Conservation (phyloP, 768 basidiomycete genomes). For the Mycena kentingensis region DNA sequence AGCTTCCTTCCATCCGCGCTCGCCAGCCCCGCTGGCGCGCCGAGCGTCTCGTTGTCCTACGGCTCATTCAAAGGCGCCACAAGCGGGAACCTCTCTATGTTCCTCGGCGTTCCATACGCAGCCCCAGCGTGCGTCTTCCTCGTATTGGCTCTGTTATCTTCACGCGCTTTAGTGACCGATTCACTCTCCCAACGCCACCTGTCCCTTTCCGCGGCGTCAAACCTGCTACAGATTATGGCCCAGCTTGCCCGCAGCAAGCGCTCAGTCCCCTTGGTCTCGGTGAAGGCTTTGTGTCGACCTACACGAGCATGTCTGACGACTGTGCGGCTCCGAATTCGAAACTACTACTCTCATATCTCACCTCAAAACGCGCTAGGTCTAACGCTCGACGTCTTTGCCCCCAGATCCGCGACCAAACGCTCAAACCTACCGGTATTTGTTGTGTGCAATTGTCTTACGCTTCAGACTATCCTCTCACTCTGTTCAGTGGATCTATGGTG, state of each 20-base stretch:
- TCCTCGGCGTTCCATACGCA: constrained; percentile 5
- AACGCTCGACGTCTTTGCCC: constrained; percentile 9
- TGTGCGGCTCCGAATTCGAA: constrained; percentile 5
- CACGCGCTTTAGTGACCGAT: background rate
- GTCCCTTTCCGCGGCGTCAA: background rate
- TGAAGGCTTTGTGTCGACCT: background rate
- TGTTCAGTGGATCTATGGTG: constrained; percentile 12
- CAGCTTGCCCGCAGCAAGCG: constrained; percentile 15
- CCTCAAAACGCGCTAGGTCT: background rate
- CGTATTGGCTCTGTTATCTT: background rate
- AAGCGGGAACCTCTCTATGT: constrained; percentile 3
- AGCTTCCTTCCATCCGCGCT: too few species aligned
- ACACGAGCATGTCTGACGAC: constrained; percentile 7
- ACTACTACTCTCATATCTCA: background rate
- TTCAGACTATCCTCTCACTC: background rate
- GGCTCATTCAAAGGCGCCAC: constrained; percentile 1
- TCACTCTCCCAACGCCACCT: background rate
- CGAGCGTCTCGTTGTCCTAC: too few species aligned
- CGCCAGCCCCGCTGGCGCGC: too few species aligned
- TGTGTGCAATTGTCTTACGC: background rate
- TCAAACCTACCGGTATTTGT: constrained; percentile 13
- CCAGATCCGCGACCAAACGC: background rate
- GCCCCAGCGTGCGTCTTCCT: constrained; percentile 3
- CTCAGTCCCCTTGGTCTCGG: background rate
- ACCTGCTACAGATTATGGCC: background rate